Base-by-base conservation (phyloP, 768 basidiomycete species). In the Russula sp. region DNA sequence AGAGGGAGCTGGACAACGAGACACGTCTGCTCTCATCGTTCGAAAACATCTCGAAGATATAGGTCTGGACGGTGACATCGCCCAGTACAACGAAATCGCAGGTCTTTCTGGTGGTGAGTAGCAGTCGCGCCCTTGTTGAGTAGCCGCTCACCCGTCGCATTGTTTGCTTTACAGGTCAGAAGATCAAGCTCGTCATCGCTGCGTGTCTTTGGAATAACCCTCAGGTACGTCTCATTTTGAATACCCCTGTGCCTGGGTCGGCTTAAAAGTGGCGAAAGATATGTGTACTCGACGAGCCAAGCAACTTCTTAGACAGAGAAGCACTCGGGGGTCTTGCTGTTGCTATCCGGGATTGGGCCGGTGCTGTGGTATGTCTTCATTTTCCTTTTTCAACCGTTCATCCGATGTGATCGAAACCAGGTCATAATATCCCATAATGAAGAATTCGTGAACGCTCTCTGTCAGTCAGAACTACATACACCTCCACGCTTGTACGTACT, bases 191-290 rank as follows among this genome's bases (percentile, higher is more conserved):
- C 48, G 93, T 94, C 56, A 88, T 93, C 66, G 95, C 89, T 16
- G 95, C 95, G 32, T 93, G 95, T 71, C 80, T 97, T 59, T 98
- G 95, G 93, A 93, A 93, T 74, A 94, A 93, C 71, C 92, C 93
- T 16, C 92, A 96, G 79, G 86, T 90, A 70, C 61, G 75, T 45
- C 61, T 38, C 38, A 47, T 36, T 16, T 61, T 38, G 49, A 22
- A 14, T 42, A 46, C 39, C 55, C 7, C 47, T 56, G 39, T 52
- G 38, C 38, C 32, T 47, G 65, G 52, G 65, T 60, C 35, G 56
- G 58, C 63, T 57, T 52, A 60, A 34, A 65, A 47, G 25, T 54
- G 46, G 63, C 50, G 36, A 52, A 53, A 83, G 82, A 86, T 87
- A 66, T 88, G 88, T 70, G 76, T 90, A 14, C 81, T 93, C 38